Evolutionary conservation across 495 filamentous ascomycete species (phyloP), one percentile per base, ranked within the genome.

Genomic region (Penicillium verhagenii): DNA sequence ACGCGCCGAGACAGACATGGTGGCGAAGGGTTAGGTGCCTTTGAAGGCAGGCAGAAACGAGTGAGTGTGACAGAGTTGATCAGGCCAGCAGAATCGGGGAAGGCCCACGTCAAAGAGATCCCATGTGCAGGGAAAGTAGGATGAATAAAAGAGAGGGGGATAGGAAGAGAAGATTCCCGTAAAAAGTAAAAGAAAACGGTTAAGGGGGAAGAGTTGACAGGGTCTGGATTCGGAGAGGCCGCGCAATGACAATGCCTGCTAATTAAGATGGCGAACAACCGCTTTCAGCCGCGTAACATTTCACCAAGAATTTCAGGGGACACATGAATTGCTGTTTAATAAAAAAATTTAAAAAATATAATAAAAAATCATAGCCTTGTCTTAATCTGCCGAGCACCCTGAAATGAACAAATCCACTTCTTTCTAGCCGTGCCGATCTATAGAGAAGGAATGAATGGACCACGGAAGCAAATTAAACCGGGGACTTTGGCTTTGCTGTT

Each of bases 1-100:
- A 72, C 85, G 83, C 56, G 80, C 81, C 46, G 81, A 82, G 53
- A 84, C 78, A 35, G 84, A 82, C 88, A 91, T 91, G 57, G 46
- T 78, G 69, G 57, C 31, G 53, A 58, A 46, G 50, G 19, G 39
- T 40, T 37, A 38, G 28, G 51, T 29, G 52, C 35, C 33, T 49
- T 45, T 46, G 29, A 50, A 19, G n/a, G 49, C 48, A 38, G 54
- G 46, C n/a, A 44, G 28, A 56, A 53, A 52, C 48, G 53, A 57
- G 20, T 53, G 48, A 25, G 14, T 8, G 13, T 31, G 2, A 50
- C 26, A 14, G 28, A 39, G 28, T 35, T 28, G 39, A 46, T 52
- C 31, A 59, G 56, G 47, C 50, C 21, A 33, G 46, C 49, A 16
- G 25, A 52, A 43, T 56, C 29, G 23, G 23, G 42, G 42, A 26